Base-by-base conservation (phyloP, 2,329 filamentous ascomycete species). In the Leptographium wingfieldii region DNA sequence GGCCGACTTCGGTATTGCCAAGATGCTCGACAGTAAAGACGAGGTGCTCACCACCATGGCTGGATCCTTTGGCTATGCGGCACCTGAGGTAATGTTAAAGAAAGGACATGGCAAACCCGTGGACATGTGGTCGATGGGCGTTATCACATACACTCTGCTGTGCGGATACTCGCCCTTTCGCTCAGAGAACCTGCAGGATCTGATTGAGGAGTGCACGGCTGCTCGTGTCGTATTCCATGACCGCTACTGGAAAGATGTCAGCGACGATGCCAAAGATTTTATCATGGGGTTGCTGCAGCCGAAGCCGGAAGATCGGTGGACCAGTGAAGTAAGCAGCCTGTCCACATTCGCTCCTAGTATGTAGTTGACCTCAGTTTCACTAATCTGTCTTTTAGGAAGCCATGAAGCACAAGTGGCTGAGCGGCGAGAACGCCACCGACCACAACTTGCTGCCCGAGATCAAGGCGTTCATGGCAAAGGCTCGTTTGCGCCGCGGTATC, bases 91-190 rank as follows among this genome's bases (percentile, higher is more conserved):
- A 62, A 99, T 99, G 94, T 80, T 96, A 65, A 96, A 96, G 79
- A 86, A 90, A 70, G 94, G 94, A 25, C 95, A 99, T 72, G 94
- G 94, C 71, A 99, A 97, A 74, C 90, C 94, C 5, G 94, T 97
- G 40, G 94, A 99, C 71, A 96, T 99, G 90, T 99, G 94, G 94
- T 97, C 94, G 3, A 82, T 99, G 74, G 94, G 94, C 63, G 94
- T 99, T 69, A 99, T 99, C 69, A 97, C 94, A 51, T 99, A 99
- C 75, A 99, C 94, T 19, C 80, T 99, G 33, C 87, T 99, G 57
- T 99, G 95, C 71, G 94, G 94, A 66, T 99, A 99, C 77, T 96
- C 92, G 53, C 94, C 94, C 25, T 99, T 99, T 82, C 86, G 94
- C 66, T 94, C 91, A 63, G 94, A 99, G 77, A 96, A 89, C 68